Evolutionary conservation across 495 filamentous ascomycete genomes (phyloP).

Genomic region (Aspergillus hancockii): DNA sequence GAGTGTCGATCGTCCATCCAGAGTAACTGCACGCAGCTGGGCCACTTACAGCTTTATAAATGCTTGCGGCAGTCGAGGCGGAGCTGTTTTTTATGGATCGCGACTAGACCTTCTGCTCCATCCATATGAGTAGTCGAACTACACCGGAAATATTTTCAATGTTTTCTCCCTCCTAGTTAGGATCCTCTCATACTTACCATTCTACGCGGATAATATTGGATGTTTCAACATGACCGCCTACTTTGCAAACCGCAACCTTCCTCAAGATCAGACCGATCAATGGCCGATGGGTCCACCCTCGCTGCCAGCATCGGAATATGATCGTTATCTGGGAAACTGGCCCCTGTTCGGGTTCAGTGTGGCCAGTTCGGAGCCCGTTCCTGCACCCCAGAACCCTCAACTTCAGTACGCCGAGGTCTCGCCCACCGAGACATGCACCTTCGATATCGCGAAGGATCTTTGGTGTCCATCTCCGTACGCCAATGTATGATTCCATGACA

Average conservation of each 20-base stretch:
- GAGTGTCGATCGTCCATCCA: too few relatives aligned
- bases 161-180: background rate
- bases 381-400: background rate
- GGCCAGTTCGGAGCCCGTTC: background rate
- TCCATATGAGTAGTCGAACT: background rate
- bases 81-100: background rate
- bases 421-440: background rate
- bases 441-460: background rate
- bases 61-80: background rate
- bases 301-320: background rate
- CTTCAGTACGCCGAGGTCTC: background rate
- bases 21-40: background rate
- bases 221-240: background rate
- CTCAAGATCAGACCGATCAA: background rate
- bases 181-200: background rate
- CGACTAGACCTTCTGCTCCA: background rate
- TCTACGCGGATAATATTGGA: background rate
- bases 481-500: background rate
- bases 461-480: background rate
- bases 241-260: background rate
- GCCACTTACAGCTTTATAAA: background rate
- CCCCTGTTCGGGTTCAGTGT: background rate
- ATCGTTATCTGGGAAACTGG: background rate
- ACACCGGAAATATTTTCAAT: background rate
- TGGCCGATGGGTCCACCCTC: background rate